These are phyloP conservation scores for Fomitiporia mediterranea DNA, from an alignment of 1,284 basidiomycete species.

Conservation along the genomic window DNA sequence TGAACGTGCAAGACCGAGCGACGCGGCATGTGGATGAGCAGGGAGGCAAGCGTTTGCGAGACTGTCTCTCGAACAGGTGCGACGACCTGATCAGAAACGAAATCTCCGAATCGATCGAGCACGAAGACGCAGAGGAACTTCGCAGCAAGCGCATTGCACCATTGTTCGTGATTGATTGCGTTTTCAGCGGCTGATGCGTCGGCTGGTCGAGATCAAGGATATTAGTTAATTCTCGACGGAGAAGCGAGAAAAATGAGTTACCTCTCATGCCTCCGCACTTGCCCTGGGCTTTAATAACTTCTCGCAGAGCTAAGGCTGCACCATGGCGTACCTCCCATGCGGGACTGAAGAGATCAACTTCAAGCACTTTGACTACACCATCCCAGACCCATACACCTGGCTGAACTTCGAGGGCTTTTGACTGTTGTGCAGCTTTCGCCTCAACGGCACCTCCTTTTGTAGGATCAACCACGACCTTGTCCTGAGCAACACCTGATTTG, in stretches of 20 bases:
- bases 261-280: conserved; percentile 78
- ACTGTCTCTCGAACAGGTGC: conserved; percentile 97
- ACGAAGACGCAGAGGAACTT: conserved; percentile 89
- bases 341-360: conserved; percentile 82
- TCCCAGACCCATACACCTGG: conserved; percentile 88
- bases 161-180: conserved; percentile 65
- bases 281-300: conserved; percentile 86
- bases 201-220: conserved; percentile 35
- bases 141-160: conserved; percentile 87
- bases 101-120: conserved; percentile 97
- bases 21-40: conserved; percentile 82
- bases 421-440: conserved; percentile 68
- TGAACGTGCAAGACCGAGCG: conserved; percentile 79
- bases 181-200: conserved; percentile 52
- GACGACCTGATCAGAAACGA: conserved; percentile 92
- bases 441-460: conserved; percentile 76
- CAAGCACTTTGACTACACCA: conserved; percentile 77
- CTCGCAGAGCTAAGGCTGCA: conserved; percentile 87
- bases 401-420: conserved; percentile 66
- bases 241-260: conserved; percentile 24
- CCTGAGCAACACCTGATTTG: conserved; percentile 38
- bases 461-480: conserved; percentile 72
- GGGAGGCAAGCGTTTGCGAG: conserved; percentile 88
- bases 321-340: conserved; percentile 96
- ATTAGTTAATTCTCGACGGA: conserved; percentile 14